Conservation (phyloP, 352 stramenopile genomes). For the Phytophthora citrophthora region DNA sequence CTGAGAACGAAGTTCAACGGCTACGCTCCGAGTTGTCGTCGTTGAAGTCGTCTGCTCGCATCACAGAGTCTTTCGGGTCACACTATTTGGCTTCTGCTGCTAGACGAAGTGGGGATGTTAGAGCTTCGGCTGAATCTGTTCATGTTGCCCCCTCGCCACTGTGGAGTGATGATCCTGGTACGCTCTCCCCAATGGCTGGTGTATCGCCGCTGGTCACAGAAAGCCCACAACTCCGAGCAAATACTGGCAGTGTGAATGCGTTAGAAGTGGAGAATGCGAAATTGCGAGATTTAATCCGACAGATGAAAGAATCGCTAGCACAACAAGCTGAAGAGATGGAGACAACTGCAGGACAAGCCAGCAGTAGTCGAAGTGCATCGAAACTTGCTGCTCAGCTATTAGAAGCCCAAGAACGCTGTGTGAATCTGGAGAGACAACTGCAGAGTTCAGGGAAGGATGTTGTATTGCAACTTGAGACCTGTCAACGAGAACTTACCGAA, state of each 20-base stretch:
- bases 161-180: constrained; percentile 75
- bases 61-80: constrained; percentile 56
- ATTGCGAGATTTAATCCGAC: constrained; percentile 73
- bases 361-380: constrained; percentile 18
- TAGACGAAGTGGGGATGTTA: constrained; percentile 12
- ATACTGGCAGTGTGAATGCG: constrained; percentile 8
- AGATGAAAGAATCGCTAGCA: constrained; percentile 76
- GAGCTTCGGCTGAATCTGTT: constrained; percentile 20
- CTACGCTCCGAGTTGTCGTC: constrained; percentile 57
- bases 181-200: constrained; percentile 51
- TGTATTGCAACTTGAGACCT: constrained; percentile 43
- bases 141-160: constrained; percentile 49
- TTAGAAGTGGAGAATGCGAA: constrained; percentile 68
- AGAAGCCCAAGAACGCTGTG: constrained; percentile 48
- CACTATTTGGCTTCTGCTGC: constrained; percentile 23
- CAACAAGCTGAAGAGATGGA: constrained; percentile 52
- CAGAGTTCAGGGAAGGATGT: constrained; percentile 15
- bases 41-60: constrained; percentile 50
- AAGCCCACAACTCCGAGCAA: constrained; percentile 34
- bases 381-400: constrained; percentile 36
- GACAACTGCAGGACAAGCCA: constrained; percentile 6
- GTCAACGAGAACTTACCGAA: constrained; percentile 51
- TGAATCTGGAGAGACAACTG: constrained; percentile 51
- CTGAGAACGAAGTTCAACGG: constrained; percentile 69
- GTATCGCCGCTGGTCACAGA: constrained; percentile 62